Percentiles rank a stretch among this genome's conserved stretches.
Conservation (phyloP, 2,329 filamentous ascomycete species). For the Aspergillus pseudoterreus region DNA sequence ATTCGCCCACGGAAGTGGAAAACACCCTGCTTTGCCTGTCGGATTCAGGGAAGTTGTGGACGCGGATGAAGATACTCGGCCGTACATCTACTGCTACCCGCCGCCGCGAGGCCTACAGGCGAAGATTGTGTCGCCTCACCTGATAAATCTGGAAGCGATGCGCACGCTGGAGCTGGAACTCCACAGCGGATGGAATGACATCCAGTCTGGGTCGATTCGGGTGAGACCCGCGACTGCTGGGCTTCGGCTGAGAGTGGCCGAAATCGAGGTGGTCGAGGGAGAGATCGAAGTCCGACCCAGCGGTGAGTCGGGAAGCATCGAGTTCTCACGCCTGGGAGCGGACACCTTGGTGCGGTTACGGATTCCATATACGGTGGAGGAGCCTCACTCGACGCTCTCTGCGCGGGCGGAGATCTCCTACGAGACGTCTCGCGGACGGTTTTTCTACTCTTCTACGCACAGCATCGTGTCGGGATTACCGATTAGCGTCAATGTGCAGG, state of each 20-base stretch:
- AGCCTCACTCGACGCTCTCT: slow-evolving; percentile 66
- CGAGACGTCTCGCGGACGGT: slow-evolving; percentile 62
- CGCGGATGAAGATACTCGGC: slow-evolving; percentile 45
- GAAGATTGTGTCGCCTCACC: slow-evolving; percentile 61
- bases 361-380: slow-evolving; percentile 81
- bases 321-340: slow-evolving; percentile 33
- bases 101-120: slow-evolving; percentile 65
- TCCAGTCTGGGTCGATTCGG: slow-evolving; percentile 47
- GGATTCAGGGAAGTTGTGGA: slow-evolving; percentile 35
- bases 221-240: slow-evolving; percentile 60
- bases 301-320: slow-evolving; percentile 45
- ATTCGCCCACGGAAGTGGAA: slow-evolving; percentile 31
- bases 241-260: slow-evolving; percentile 53
- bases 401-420: slow-evolving; percentile 75
- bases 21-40: slow-evolving; percentile 26
- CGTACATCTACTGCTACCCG: slow-evolving; percentile 71
- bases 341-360: slow-evolving; percentile 43
- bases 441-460: slow-evolving; percentile 60
- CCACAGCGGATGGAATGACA: slow-evolving; percentile 69
- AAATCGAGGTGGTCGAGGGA: slow-evolving; percentile 44
- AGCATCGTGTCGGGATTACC: slow-evolving; percentile 71
- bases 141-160: slow-evolving; percentile 75
- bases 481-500: slow-evolving; percentile 92
- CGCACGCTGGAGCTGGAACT: slow-evolving; percentile 73
- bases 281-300: slow-evolving; percentile 40